phyloP scores from a whole-genome alignment of 768 basidiomycete genomes.

The Leccinum sublutescens region DNA sequence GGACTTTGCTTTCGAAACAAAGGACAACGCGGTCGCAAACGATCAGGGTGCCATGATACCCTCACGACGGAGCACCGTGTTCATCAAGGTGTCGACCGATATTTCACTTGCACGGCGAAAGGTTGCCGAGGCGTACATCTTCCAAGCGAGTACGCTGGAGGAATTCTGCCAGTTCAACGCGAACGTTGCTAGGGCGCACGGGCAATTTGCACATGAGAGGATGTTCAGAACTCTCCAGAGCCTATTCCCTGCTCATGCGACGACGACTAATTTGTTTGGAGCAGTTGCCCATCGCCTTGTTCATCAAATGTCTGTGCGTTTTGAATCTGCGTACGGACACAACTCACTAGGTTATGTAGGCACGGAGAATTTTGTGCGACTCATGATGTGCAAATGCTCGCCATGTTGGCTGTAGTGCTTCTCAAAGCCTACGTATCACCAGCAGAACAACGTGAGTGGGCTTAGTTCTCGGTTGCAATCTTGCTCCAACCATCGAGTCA shows the following conservation, averaged over 20 bases:
- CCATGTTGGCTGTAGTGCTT: conserved; percentile 70
- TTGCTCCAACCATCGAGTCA: background rate
- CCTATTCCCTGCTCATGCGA: conserved; percentile 39
- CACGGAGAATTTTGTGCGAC: conserved; percentile 41
- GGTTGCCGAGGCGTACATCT: conserved; percentile 64
- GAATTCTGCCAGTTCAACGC: conserved; percentile 62
- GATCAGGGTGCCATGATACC: conserved; percentile 29
- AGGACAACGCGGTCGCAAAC: conserved; percentile 31
- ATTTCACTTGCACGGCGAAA: conserved; percentile 47
- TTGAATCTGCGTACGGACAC: background rate
- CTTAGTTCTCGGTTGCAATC: background rate
- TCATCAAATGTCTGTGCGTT: conserved; percentile 45
- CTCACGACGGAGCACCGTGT: conserved; percentile 55
- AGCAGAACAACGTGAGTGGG: conserved; percentile 15
- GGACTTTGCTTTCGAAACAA: conserved; percentile 40
- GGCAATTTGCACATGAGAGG: conserved; percentile 69
- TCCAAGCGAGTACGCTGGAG: conserved; percentile 40
- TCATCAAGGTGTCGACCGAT: conserved; percentile 52
- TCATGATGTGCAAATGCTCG: conserved; percentile 80
- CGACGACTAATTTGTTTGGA: conserved; percentile 26
- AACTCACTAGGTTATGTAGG: conserved; percentile 29
- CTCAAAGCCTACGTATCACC: conserved; percentile 42
- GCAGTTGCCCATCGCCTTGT: conserved; percentile 39
- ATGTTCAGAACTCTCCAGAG: conserved; percentile 57
- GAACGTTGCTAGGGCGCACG: conserved; percentile 51